These are phyloP conservation scores for Melocanna baccifera DNA, from an alignment of 176 grass and related monocot species.

Conservation along the genomic window DNA sequence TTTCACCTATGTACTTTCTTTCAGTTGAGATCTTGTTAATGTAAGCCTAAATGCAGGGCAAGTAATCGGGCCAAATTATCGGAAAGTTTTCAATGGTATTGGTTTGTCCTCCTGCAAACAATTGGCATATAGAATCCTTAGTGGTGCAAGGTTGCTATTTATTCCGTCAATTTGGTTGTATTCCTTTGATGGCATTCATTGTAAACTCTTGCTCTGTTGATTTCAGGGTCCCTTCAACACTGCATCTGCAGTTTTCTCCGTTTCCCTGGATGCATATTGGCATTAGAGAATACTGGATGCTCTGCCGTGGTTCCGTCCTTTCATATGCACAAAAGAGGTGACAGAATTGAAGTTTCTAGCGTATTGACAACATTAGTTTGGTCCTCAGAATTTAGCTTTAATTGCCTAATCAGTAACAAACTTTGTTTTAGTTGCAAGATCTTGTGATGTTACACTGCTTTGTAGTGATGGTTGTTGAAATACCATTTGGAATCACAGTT, in stretches of 20 bases:
- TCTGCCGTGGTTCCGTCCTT: conserved; percentile 47
- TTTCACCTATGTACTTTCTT: neutral
- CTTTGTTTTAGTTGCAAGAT: neutral
- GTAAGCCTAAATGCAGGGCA: conserved; percentile 47
- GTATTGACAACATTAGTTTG: neutral
- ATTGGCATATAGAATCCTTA: conserved; percentile 73
- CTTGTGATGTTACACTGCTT: neutral
- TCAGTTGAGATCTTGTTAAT: conserved; percentile 19
- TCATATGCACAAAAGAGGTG: conserved; percentile 22
- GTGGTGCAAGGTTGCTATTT: conserved; percentile 63
- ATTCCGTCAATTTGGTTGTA: neutral
- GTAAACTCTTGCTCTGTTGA: conserved; percentile 4
- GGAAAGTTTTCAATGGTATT: conserved; percentile 50
- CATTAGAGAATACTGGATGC: conserved; percentile 63
- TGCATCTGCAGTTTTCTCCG: conserved; percentile 40
- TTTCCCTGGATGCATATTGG: conserved; percentile 67
- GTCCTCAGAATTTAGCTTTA: neutral
- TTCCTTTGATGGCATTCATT: neutral
- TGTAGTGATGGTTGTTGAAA: neutral
- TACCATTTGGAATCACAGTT: neutral
- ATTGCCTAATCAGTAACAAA: neutral
- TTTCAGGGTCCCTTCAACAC: conserved; percentile 62
- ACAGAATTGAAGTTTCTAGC: neutral
- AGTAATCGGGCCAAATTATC: conserved; percentile 57
- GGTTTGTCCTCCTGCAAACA: conserved; percentile 65